Conservation (phyloP, 257 asterid genomes). For the Forsythia viridissima region DNA sequence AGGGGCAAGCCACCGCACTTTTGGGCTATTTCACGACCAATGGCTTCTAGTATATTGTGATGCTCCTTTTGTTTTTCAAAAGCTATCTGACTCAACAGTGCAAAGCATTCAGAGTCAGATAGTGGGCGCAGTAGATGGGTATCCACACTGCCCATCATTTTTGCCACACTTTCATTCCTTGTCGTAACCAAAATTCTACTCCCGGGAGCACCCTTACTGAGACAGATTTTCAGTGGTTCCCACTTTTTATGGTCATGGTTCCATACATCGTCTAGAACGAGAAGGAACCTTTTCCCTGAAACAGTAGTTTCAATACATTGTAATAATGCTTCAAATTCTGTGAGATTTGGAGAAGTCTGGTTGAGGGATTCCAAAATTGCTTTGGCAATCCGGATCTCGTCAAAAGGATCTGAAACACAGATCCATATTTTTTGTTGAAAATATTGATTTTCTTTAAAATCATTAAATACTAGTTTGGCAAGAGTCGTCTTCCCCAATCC, state of each 20-base stretch:
- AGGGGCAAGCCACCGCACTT: conserved; percentile 20
- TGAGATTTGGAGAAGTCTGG: neutral
- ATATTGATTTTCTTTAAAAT: neutral
- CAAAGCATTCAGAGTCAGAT: neutral
- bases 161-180: neutral
- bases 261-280: conserved; percentile 15
- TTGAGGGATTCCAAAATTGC: neutral
- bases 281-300: neutral
- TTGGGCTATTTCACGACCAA: conserved; percentile 6
- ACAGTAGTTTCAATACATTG: neutral
- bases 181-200: neutral
- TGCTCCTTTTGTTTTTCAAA: neutral
- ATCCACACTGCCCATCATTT: neutral
- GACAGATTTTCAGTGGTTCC: neutral
- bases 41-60: neutral
- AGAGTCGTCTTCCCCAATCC: conserved; percentile 15
- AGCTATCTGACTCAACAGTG: neutral
- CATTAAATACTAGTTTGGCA: neutral
- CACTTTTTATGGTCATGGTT: neutral
- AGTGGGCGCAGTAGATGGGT: neutral
- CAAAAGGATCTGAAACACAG: neutral
- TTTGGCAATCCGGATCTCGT: neutral
- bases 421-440: neutral
- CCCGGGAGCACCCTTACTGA: neutral
- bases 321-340: neutral